phyloP scores from a whole-genome alignment of 2,329 filamentous ascomycete species.

The Colletotrichum tofieldiae region DNA sequence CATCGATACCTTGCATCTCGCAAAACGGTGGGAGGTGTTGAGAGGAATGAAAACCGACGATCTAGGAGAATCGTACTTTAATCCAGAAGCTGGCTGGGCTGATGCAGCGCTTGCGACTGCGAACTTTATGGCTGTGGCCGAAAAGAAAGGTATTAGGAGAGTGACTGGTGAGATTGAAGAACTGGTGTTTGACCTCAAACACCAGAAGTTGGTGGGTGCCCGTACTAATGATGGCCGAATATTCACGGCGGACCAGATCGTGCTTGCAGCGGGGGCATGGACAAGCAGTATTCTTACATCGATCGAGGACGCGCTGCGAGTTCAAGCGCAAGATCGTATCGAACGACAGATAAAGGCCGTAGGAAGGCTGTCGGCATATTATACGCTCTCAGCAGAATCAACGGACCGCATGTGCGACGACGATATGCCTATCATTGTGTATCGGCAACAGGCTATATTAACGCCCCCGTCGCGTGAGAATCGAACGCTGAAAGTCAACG shows the following conservation, averaged over 20 bases:
- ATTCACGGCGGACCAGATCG: constrained; percentile 61
- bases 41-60: background rate
- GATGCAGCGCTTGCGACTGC: constrained; percentile 25
- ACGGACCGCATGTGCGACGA: constrained; percentile 3
- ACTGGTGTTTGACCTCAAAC: background rate
- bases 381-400: constrained; percentile 11
- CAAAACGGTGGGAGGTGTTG: constrained; percentile 3
- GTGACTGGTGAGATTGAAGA: constrained; percentile 16
- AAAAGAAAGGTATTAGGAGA: constrained; percentile 21
- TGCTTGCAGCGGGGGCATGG: constrained; percentile 71
- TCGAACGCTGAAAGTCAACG: constrained; percentile 28
- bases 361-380: constrained; percentile 27
- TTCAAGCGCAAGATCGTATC: constrained; percentile 16
- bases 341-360: constrained; percentile 30
- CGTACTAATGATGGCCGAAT: background rate
- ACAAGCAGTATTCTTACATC: constrained; percentile 63
- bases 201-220: background rate
- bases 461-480: constrained; percentile 30
- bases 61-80: constrained; percentile 22
- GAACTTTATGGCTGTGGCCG: constrained; percentile 22
- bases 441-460: constrained; percentile 2
- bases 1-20: background rate
- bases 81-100: constrained; percentile 35
- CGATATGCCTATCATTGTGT: constrained; percentile 21
- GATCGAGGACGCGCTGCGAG: constrained; percentile 4